Percentiles rank a stretch among this genome's conserved stretches.
Conservation (phyloP, 1,284 basidiomycete genomes). For the Rhodotorula sp. region DNA sequence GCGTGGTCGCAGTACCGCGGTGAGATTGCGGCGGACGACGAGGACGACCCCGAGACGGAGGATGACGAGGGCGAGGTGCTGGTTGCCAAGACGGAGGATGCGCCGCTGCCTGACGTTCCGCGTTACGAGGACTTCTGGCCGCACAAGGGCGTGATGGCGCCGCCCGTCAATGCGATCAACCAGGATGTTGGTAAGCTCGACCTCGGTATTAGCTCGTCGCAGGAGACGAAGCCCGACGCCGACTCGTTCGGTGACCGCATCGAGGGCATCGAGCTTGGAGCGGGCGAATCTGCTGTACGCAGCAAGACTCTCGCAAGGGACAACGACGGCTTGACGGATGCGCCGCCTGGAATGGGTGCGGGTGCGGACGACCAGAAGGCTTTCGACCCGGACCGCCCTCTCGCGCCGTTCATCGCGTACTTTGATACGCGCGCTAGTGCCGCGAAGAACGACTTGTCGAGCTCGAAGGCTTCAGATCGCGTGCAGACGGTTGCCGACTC, state of each 20-base stretch:
- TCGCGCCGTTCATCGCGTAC: slow-evolving; percentile 63
- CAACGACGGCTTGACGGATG: neutral
- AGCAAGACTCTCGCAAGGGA: no score
- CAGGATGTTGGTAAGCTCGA: slow-evolving; percentile 2
- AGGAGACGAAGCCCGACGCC: no score
- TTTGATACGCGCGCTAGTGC: slow-evolving; percentile 77
- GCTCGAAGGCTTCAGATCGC: slow-evolving; percentile 41
- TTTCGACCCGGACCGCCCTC: slow-evolving; percentile 19
- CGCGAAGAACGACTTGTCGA: slow-evolving; percentile 58
- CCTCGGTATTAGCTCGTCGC: neutral
- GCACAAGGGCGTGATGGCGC: neutral
- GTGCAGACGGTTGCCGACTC: slow-evolving; percentile 11
- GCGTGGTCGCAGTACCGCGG: neutral
- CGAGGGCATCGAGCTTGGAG: no score
- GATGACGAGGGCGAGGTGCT: slow-evolving; percentile 6
- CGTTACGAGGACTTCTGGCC: neutral
- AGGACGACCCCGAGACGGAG: slow-evolving; percentile 16
- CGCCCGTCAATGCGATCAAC: neutral
- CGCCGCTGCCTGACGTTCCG: neutral
- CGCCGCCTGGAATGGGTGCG: neutral
- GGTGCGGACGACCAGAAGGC: neutral
- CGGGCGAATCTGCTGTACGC: no score
- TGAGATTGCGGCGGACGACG: slow-evolving; percentile 43
- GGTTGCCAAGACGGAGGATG: neutral
- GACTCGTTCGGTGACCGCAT: no score